Evolutionary conservation across 2,329 filamentous ascomycete genomes (phyloP), one percentile per base, ranked within the genome.

Genomic region (Cladophialophora exuberans): DNA sequence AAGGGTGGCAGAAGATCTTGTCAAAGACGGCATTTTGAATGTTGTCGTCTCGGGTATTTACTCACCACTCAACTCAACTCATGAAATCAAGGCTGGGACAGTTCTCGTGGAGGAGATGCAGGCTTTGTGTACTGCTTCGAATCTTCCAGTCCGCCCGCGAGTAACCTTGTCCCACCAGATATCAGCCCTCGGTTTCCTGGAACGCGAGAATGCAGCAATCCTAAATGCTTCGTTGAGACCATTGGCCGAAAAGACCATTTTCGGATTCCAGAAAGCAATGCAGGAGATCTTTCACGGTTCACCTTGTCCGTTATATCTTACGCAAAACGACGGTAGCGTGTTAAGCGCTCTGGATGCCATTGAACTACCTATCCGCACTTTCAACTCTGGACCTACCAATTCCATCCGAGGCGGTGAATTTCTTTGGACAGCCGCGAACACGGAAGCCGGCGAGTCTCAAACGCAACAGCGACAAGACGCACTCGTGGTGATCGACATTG

Each of bases 181-280:
- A 2, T 73, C 73, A 0, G 47, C 68, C 67, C 3, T 68, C 79
- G 78, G 78, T 0, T 64, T 79, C 2, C 57, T 79, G 5, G 84
- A 85, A 67, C 74, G 84, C 36, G 84, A 87, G 66, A 87, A 87
- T 62, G 83, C 84, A 0, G 79, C 82, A 1, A 83, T 87, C 15
- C 70, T 87, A 17, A 87, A 87, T 60, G 84, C 83, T 0, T 77
- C 83, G 9, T 25, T 59, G 22, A 45, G 47, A 20, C 47, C 36
- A 7, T 48, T 59, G 11, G 56, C 56, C 9, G 48, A 53, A 20
- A 48, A 39, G 36, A 59, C 56, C 6, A 59, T 59, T 20, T 31
- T 9, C 2, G 56, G 52, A 3, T 59, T 59, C 33, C 42, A 56
- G 33, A 51, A 51, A 44, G 57, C 57, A 33, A 54, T 60, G 54